Conservation (phyloP, 345 rosid species). For the Bruguiera sexangula region DNA sequence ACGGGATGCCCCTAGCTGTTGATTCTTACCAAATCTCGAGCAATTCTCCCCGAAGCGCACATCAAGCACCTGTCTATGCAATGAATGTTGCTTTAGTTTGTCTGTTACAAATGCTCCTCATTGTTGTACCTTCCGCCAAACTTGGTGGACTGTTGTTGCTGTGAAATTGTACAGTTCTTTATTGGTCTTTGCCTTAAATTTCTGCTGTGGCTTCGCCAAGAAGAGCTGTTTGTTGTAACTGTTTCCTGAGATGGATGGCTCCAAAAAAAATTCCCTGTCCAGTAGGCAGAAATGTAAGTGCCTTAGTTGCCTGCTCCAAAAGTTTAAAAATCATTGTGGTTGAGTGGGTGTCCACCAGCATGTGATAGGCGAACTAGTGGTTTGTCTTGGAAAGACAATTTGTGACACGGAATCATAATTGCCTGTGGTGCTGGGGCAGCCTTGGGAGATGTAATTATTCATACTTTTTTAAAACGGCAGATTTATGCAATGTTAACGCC, state of each 20-base stretch:
- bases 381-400: neutral
- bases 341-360: constrained; percentile 3
- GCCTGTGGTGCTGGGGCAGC: neutral
- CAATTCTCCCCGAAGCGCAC: constrained; percentile 30
- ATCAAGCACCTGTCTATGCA: constrained; percentile 7
- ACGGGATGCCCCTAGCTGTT: constrained; percentile 88
- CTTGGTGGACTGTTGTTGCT: constrained; percentile 4
- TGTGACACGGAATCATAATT: neutral
- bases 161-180: constrained; percentile 11
- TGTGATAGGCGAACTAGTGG: neutral
- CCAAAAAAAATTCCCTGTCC: neutral
- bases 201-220: constrained; percentile 5
- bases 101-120: constrained; percentile 10
- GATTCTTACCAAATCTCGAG: constrained; percentile 62
- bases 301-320: neutral
- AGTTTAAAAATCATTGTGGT: neutral
- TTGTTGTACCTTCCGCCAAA: constrained; percentile 17
- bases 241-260: neutral
- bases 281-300: neutral
- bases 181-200: neutral
- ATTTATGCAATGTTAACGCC: no score
- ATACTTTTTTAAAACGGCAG: no score
- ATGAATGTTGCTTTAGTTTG: constrained; percentile 9
- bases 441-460: neutral
- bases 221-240: constrained; percentile 4